Percentiles rank a stretch among this genome's conserved stretches.
Evolutionary conservation across 257 asterid genomes (phyloP).

Genomic region (Coffea canephora): DNA sequence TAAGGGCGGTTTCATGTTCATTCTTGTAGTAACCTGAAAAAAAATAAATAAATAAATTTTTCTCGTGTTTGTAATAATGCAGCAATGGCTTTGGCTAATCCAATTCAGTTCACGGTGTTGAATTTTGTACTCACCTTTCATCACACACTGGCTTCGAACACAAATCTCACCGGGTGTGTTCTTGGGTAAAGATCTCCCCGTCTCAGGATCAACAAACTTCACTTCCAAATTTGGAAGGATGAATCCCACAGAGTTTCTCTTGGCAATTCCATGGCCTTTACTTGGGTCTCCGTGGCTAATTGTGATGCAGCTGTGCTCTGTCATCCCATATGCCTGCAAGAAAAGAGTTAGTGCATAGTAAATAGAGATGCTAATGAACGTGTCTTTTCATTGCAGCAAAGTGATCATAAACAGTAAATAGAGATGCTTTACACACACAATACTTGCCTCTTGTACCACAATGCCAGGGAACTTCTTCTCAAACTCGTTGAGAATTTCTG

Average conservation of each 20-base stretch:
- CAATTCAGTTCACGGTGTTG: neutral
- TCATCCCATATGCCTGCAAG: slow-evolving; percentile 88
- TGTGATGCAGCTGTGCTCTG: slow-evolving; percentile 94
- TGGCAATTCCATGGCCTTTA: slow-evolving; percentile 54
- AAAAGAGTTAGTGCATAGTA: neutral
- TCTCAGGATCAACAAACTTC: slow-evolving; percentile 75
- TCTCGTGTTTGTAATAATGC: neutral
- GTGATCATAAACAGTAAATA: neutral
- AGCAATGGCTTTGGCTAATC: neutral
- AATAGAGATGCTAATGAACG: no score
- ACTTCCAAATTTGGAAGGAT: slow-evolving; percentile 89
- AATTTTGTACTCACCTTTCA: slow-evolving; percentile 51
- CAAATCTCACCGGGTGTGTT: slow-evolving; percentile 84
- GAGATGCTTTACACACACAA: neutral
- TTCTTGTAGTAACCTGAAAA: slow-evolving; percentile 88
- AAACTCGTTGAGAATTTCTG: slow-evolving; percentile 69
- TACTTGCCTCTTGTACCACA: slow-evolving; percentile 73
- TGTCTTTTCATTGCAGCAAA: neutral
- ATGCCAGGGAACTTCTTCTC: slow-evolving; percentile 73
- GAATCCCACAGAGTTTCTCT: slow-evolving; percentile 86
- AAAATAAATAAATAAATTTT: no score
- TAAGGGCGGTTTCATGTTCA: slow-evolving; percentile 66
- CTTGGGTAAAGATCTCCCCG: slow-evolving; percentile 54
- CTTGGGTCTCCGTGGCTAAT: slow-evolving; percentile 60
- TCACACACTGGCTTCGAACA: slow-evolving; percentile 88